phyloP scores from a whole-genome alignment of 2,329 filamentous ascomycete species.

The Alternaria infectoria region DNA sequence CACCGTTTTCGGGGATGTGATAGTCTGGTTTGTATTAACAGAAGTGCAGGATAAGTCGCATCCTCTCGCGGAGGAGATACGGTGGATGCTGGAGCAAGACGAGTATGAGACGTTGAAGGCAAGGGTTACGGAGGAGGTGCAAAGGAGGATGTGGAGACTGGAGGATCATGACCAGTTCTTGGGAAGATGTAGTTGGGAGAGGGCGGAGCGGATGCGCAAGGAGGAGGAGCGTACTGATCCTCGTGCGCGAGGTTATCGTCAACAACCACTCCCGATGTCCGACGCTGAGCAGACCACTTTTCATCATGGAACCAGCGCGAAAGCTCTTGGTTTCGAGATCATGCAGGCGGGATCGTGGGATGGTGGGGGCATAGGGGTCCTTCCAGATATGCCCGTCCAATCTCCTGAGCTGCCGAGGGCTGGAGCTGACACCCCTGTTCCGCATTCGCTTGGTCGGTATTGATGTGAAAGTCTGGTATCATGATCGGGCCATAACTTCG shows the following conservation, averaged over 20 bases:
- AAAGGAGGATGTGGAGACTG: background rate
- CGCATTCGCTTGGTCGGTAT: background rate
- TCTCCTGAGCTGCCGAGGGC: background rate
- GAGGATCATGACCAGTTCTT: background rate
- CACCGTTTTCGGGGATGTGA: background rate
- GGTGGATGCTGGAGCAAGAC: background rate
- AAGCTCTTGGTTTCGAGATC: background rate
- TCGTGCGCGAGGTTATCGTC: background rate
- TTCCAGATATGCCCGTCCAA: background rate
- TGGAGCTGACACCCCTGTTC: background rate
- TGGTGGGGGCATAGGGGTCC: background rate
- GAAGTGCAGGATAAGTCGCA: background rate
- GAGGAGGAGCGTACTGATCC: background rate
- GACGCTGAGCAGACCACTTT: background rate
- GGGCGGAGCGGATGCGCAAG: background rate
- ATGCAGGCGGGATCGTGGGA: background rate
- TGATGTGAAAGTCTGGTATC: accelerated
- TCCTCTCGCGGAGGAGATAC: background rate
- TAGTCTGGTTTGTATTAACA: background rate
- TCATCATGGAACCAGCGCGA: background rate
- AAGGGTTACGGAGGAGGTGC: background rate
- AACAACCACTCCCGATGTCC: accelerated
- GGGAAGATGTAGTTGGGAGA: background rate
- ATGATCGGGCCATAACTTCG: accelerated
- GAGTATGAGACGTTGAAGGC: background rate